Evolutionary conservation across 129 eudicot species (phyloP).

Genomic region (Flaveria trinervia): DNA sequence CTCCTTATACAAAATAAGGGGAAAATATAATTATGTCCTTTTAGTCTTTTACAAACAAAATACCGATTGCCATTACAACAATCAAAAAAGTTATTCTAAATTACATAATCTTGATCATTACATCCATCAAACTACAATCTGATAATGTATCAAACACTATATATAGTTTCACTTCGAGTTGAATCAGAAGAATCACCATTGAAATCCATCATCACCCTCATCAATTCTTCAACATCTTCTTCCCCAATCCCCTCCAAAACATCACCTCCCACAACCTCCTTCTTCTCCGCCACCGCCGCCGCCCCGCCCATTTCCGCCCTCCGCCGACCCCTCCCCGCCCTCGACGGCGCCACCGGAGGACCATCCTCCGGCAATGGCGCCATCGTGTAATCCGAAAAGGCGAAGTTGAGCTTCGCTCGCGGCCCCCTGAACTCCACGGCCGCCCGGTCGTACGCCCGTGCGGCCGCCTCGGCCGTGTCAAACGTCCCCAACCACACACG

Average conservation of each 20-base stretch:
- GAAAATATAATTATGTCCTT: too few relatives aligned
- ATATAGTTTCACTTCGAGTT: slow-evolving; percentile 41
- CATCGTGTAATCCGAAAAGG: slow-evolving; percentile 41
- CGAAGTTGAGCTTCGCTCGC: slow-evolving; percentile 61
- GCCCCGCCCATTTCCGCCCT: neutral
- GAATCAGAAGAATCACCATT: slow-evolving; percentile 53
- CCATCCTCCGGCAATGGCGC: slow-evolving; percentile 4
- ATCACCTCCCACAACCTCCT: slow-evolving; percentile 29
- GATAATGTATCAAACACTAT: slow-evolving; percentile 31
- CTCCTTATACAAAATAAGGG: too few relatives aligned
- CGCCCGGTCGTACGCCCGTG: slow-evolving; percentile 64
- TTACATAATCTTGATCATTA: neutral
- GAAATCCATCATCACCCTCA: slow-evolving; percentile 59
- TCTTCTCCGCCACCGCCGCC: slow-evolving; percentile 17
- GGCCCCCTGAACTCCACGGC: slow-evolving; percentile 75
- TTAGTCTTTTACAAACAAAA: too few relatives aligned
- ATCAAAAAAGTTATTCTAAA: neutral
- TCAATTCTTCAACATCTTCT: slow-evolving; percentile 59
- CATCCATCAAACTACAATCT: neutral
- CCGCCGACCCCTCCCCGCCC: neutral
- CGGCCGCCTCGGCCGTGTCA: slow-evolving; percentile 72
- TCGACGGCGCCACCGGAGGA: neutral
- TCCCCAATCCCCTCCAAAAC: slow-evolving; percentile 50
- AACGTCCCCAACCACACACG: slow-evolving; percentile 81
- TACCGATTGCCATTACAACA: neutral